These are phyloP conservation scores for Alternaria brassicicola DNA, from an alignment of 2,329 filamentous ascomycete genomes.

Conservation along the genomic window DNA sequence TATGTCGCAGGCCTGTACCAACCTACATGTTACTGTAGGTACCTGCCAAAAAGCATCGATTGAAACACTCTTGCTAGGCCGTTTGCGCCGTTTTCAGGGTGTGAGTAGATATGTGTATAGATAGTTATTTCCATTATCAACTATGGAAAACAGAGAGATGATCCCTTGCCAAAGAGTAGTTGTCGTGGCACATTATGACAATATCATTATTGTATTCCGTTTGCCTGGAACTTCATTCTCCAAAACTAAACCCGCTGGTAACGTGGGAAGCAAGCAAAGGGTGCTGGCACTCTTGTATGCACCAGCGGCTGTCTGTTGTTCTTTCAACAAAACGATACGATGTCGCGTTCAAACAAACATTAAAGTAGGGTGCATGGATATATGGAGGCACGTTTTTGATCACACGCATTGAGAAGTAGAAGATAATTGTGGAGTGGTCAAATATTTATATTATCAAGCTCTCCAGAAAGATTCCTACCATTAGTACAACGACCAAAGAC, in stretches of 20 bases:
- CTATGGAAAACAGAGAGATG: not conserved
- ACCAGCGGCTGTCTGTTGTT: not conserved
- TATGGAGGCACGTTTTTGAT: not conserved
- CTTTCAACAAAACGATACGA: not conserved
- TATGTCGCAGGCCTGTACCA: not conserved
- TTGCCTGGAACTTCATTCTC: not conserved
- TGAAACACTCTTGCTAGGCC: not conserved
- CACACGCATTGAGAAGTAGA: not conserved
- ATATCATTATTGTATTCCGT: not conserved
- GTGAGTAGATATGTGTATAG: not conserved
- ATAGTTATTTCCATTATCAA: not conserved
- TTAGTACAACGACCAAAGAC: not conserved
- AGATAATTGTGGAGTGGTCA: not conserved
- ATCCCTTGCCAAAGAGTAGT: not conserved
- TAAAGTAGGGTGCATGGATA: not conserved
- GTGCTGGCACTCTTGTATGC: not conserved
- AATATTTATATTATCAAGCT: not conserved
- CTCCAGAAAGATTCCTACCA: not conserved
- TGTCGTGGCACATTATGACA: not conserved
- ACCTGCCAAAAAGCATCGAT: not conserved
- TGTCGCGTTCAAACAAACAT: not conserved
- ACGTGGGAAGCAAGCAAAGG: no score
- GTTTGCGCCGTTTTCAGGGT: not conserved
- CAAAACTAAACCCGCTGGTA: not conserved
- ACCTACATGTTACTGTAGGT: not conserved